These are phyloP conservation scores for Capsicum chinense DNA, from an alignment of 257 asterid species.

Conservation along the genomic window DNA sequence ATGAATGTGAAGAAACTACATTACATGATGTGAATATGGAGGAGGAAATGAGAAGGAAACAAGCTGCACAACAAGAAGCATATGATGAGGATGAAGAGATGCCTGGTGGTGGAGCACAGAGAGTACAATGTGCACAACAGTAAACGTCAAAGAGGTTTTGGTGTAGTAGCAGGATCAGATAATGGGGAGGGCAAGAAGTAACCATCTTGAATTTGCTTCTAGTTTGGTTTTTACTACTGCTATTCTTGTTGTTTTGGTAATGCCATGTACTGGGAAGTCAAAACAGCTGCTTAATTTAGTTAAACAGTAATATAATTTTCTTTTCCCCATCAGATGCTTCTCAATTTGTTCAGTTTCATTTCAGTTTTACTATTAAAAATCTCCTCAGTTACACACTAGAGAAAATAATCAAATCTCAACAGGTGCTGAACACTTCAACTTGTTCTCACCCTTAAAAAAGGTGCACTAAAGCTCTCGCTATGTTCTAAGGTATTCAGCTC, in stretches of 20 bases:
- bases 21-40: slow-evolving; percentile 70
- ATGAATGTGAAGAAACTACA: slow-evolving; percentile 80
- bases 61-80: slow-evolving; percentile 63
- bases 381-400: too few species aligned
- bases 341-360: neutral
- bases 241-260: neutral
- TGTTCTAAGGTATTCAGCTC: too few species aligned
- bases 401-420: too few species aligned
- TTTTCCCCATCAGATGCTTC: neutral
- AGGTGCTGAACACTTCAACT: too few species aligned
- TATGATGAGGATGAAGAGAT: slow-evolving; percentile 72
- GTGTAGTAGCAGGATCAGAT: neutral
- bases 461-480: too few species aligned
- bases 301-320: too few species aligned
- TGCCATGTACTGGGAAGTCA: neutral
- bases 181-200: neutral
- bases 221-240: neutral
- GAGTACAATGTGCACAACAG: slow-evolving; percentile 89
- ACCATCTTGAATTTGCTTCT: neutral
- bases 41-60: slow-evolving; percentile 73
- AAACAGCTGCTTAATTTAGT: neutral
- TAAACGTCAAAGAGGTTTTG: slow-evolving; percentile 15
- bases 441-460: too few species aligned
- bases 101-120: slow-evolving; percentile 73
- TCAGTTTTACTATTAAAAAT: neutral